These are phyloP conservation scores for Rhodotorula kratochvilovae DNA, from an alignment of 768 basidiomycete genomes.

Conservation along the genomic window DNA sequence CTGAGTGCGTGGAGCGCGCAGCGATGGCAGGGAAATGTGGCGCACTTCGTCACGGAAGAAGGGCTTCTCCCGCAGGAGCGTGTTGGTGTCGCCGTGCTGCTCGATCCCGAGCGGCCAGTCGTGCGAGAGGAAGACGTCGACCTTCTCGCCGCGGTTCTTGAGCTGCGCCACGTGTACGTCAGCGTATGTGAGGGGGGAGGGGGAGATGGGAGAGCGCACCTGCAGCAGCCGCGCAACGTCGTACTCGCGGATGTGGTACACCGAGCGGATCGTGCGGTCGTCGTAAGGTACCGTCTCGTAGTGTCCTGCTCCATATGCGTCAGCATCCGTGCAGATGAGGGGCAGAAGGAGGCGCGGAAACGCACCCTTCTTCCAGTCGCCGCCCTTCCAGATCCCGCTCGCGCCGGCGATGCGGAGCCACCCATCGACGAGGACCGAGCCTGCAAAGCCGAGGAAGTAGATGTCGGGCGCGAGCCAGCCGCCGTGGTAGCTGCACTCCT, in stretches of 20 bases:
- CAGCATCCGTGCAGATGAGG: neutral
- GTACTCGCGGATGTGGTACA: conserved; percentile 87
- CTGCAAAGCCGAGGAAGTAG: conserved; percentile 89
- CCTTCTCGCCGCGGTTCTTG: conserved; percentile 37
- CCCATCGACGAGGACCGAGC: conserved; percentile 80
- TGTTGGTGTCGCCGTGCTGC: conserved; percentile 65
- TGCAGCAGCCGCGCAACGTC: conserved; percentile 70
- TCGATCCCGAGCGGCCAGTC: conserved; percentile 92
- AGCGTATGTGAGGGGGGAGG: neutral
- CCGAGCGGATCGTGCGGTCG: conserved; percentile 64
- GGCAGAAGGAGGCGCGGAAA: neutral
- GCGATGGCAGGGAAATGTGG: neutral
- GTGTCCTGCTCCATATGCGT: conserved; percentile 53
- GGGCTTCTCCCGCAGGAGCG: conserved; percentile 68
- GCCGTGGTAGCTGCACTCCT: conserved; percentile 73
- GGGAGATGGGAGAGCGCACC: conserved; percentile 40
- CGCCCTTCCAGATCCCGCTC: conserved; percentile 81
- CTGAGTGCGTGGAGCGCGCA: neutral
- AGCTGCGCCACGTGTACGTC: neutral
- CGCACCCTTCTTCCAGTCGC: conserved; percentile 65
- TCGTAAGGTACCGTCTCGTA: conserved; percentile 80
- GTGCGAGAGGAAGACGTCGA: conserved; percentile 82
- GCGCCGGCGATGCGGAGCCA: conserved; percentile 74
- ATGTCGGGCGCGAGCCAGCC: conserved; percentile 97
- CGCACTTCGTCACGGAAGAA: conserved; percentile 64